These are phyloP conservation scores for Capsicum pubescens DNA, from an alignment of 257 asterid genomes.

Conservation along the genomic window DNA sequence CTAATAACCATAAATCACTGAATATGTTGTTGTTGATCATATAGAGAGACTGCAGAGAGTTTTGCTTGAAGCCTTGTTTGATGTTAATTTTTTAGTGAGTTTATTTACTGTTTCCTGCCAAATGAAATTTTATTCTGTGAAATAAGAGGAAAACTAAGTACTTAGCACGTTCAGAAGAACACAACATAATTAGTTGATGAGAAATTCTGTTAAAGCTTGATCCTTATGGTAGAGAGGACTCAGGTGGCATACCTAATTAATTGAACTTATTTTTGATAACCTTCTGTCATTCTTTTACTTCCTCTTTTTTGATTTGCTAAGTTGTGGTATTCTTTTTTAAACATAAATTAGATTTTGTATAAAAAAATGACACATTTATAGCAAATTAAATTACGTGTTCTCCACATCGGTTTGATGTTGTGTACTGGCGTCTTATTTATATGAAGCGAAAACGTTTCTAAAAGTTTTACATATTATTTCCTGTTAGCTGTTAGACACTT, in stretches of 20 bases:
- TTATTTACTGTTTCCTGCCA: neutral
- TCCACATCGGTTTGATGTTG: neutral
- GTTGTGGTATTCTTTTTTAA: neutral
- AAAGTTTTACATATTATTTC: neutral
- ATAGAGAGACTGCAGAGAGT: neutral
- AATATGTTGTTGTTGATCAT: neutral
- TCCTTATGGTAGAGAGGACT: neutral
- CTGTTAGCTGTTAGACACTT: neutral
- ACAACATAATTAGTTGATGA: neutral
- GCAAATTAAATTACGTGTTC: neutral
- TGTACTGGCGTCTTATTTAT: neutral
- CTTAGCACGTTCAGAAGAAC: neutral
- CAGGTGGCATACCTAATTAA: neutral
- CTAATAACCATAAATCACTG: no score
- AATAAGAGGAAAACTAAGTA: neutral
- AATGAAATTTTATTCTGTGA: neutral
- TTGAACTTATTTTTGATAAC: neutral
- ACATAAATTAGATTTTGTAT: neutral
- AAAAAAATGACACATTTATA: neutral
- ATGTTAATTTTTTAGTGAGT: neutral
- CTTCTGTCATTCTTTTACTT: neutral
- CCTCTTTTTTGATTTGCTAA: neutral
- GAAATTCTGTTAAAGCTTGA: neutral
- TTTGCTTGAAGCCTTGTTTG: neutral
- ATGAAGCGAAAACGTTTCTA: neutral